Conservation (phyloP, 345 rosid species). For the Dipteronia sinensis region DNA sequence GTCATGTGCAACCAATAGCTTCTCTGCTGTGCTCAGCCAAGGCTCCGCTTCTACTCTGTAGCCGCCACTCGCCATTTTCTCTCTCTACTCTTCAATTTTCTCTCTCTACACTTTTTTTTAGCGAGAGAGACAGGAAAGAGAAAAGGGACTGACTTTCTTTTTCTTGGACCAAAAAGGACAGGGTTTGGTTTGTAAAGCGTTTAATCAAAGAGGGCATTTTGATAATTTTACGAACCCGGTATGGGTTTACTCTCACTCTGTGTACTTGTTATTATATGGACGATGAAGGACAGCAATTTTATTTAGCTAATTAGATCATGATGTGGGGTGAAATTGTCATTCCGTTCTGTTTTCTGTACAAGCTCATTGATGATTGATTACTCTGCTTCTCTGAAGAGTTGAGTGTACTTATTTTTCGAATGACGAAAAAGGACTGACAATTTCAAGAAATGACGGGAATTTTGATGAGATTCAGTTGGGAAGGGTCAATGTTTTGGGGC, state of each 20-base stretch:
- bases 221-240: background rate
- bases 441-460: too few relatives aligned
- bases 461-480: too few relatives aligned
- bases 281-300: background rate
- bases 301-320: too few relatives aligned
- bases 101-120: constrained; percentile 6
- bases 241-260: background rate
- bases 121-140: background rate
- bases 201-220: background rate
- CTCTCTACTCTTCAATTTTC: constrained; percentile 10
- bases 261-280: background rate
- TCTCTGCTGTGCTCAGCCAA: constrained; percentile 85
- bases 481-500: too few relatives aligned
- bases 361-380: too few relatives aligned
- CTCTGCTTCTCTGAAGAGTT: too few relatives aligned
- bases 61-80: constrained; percentile 40
- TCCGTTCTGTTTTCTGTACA: too few relatives aligned
- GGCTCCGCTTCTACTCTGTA: constrained; percentile 73
- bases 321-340: too few relatives aligned
- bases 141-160: background rate
- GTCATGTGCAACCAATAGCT: constrained; percentile 74
- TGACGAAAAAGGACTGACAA: too few relatives aligned
- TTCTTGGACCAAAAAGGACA: constrained; percentile 10
- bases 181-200: background rate
- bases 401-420: too few relatives aligned